A percentile compares a stretch with the other conserved stretches of the same genome.
phyloP scores from a whole-genome alignment of 2,329 filamentous ascomycete genomes.

The Colletotrichum chlorophyti region DNA sequence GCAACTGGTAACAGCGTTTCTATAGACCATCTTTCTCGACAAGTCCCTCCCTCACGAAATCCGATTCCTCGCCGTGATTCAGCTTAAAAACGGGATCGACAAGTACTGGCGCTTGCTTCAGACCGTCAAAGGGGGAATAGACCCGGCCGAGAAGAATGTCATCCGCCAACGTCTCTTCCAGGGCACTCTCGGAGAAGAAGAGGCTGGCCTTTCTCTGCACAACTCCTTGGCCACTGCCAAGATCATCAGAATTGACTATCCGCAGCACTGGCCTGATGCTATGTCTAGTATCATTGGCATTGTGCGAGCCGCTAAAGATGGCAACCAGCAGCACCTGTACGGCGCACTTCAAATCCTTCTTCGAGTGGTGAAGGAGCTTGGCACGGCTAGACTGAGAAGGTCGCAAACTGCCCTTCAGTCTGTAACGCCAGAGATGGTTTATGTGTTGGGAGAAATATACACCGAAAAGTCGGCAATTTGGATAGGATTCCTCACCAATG shows the following conservation, averaged over 20 bases:
- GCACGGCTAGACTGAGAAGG: slow-evolving; percentile 77
- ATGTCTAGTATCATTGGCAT: slow-evolving; percentile 67
- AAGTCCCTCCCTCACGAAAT: slow-evolving; percentile 77
- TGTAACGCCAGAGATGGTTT: slow-evolving; percentile 83
- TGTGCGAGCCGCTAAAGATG: slow-evolving; percentile 64
- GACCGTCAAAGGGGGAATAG: slow-evolving; percentile 66
- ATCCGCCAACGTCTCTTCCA: slow-evolving; percentile 80
- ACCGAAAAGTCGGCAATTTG: slow-evolving; percentile 74
- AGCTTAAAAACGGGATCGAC: slow-evolving; percentile 96
- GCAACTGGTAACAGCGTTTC: slow-evolving; percentile 8
- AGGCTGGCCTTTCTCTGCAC: slow-evolving; percentile 79
- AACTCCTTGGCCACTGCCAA: slow-evolving; percentile 90
- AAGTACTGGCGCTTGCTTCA: slow-evolving; percentile 83
- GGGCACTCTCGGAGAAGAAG: slow-evolving; percentile 78
- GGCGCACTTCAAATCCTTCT: slow-evolving; percentile 80
- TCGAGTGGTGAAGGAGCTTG: slow-evolving; percentile 88
- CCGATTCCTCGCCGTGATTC: slow-evolving; percentile 89
- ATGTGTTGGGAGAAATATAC: slow-evolving; percentile 80
- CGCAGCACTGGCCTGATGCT: slow-evolving; percentile 79
- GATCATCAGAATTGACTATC: slow-evolving; percentile 88
- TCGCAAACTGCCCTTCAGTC: slow-evolving; percentile 80
- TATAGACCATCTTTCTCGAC: slow-evolving; percentile 81
- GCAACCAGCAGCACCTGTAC: slow-evolving; percentile 70
- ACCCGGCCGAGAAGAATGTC: slow-evolving; percentile 75
- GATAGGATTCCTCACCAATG: slow-evolving; percentile 65